These are phyloP conservation scores for Lentinus tigrinus DNA, from an alignment of 768 basidiomycete species.

Conservation along the genomic window DNA sequence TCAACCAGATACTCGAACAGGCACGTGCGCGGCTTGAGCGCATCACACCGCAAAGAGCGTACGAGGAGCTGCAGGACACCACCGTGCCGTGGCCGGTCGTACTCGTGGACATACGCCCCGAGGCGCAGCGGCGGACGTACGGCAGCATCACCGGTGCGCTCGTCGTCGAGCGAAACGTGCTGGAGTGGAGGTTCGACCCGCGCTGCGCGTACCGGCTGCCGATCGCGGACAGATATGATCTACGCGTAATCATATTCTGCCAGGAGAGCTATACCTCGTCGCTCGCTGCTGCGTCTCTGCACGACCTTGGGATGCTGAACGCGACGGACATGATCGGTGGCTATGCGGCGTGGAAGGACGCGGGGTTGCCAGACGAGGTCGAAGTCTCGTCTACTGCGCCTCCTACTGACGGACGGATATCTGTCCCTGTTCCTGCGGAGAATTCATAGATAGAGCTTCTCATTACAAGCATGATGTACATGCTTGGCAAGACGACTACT, in stretches of 20 bases:
- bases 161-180: slow-evolving; percentile 70
- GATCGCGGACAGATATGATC: slow-evolving; percentile 74
- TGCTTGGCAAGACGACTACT: too few species aligned
- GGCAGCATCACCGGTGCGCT: slow-evolving; percentile 70
- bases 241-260: slow-evolving; percentile 72
- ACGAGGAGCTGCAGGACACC: slow-evolving; percentile 49
- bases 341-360: slow-evolving; percentile 68
- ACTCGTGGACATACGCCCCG: slow-evolving; percentile 76
- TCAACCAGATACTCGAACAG: slow-evolving; percentile 54
- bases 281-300: slow-evolving; percentile 67
- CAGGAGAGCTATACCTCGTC: slow-evolving; percentile 73
- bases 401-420: slow-evolving; percentile 4
- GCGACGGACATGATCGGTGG: slow-evolving; percentile 80
- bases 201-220: slow-evolving; percentile 51
- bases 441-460: too few species aligned
- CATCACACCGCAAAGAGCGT: slow-evolving; percentile 58
- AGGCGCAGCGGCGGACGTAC: slow-evolving; percentile 51
- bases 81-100: slow-evolving; percentile 60
- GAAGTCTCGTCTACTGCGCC: slow-evolving; percentile 16
- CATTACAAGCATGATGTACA: too few species aligned
- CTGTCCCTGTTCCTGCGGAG: slow-evolving; percentile 3
- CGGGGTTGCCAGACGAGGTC: slow-evolving; percentile 51
- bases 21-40: slow-evolving; percentile 67
- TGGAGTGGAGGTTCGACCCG: slow-evolving; percentile 84
- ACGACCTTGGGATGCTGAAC: slow-evolving; percentile 67